These are phyloP conservation scores for Areca catechu DNA, from an alignment of 176 grass and related monocot genomes.

Conservation along the genomic window DNA sequence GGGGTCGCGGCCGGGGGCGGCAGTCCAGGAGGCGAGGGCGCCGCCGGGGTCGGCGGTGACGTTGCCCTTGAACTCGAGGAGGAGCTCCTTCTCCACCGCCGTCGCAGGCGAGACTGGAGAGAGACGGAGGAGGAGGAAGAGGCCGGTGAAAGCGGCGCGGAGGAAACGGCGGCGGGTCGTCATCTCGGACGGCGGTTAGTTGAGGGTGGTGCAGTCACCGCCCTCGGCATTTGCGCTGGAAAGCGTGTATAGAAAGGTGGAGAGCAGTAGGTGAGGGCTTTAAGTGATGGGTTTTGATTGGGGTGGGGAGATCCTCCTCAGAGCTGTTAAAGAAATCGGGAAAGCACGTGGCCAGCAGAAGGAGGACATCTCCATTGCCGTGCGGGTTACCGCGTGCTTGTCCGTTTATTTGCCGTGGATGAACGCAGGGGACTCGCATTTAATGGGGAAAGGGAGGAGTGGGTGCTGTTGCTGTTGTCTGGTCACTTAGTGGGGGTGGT, in stretches of 20 bases:
- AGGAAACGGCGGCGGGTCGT: neutral
- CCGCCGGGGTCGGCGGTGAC: slow-evolving; percentile 53
- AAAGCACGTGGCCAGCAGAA: too few species aligned
- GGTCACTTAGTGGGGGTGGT: too few species aligned
- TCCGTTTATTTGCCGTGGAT: too few species aligned
- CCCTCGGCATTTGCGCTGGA: neutral
- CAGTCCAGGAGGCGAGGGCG: slow-evolving; percentile 46
- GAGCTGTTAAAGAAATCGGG: too few species aligned
- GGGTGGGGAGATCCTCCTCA: neutral
- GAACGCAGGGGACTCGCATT: too few species aligned
- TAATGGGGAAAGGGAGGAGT: too few species aligned
- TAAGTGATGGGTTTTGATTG: slow-evolving; percentile 2
- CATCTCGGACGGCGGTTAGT: slow-evolving; percentile 3
- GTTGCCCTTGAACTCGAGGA: slow-evolving; percentile 74
- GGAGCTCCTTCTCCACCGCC: slow-evolving; percentile 41
- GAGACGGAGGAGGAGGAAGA: neutral
- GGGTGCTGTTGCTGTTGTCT: too few species aligned
- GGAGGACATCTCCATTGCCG: too few species aligned
- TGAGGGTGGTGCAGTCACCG: slow-evolving; percentile 2
- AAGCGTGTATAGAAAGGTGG: neutral
- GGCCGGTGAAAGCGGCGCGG: neutral
- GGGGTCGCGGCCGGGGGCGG: slow-evolving; percentile 28
- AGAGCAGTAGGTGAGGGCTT: slow-evolving; percentile 9
- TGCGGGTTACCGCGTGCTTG: too few species aligned
- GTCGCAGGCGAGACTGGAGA: neutral